Evolutionary conservation across 1,139 yeast species (phyloP).

Genomic region (Pneumocystis jirovecii): DNA sequence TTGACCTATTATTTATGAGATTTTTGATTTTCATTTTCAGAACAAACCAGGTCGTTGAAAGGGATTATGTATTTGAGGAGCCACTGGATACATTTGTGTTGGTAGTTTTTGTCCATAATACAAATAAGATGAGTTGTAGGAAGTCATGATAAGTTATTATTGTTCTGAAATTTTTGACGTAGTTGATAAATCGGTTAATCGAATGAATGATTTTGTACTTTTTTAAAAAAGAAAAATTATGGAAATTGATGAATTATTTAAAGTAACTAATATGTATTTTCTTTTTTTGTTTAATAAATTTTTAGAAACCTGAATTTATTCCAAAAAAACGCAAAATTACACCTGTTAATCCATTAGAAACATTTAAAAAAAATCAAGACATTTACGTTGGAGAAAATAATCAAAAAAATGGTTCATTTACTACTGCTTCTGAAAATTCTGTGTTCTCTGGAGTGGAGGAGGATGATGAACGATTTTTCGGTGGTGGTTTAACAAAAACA

Average conservation of each 20-base stretch:
- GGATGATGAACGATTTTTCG: conserved; percentile 20
- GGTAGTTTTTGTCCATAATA: not conserved
- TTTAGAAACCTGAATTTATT: not conserved
- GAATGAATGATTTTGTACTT: not conserved
- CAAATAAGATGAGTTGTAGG: not conserved
- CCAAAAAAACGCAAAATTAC: not conserved
- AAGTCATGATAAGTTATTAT: not conserved
- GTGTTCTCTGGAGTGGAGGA: not conserved
- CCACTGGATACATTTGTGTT: not conserved
- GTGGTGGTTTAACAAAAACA: conserved; percentile 19
- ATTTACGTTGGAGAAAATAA: not conserved
- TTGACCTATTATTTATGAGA: not conserved
- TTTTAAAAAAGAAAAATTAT: not conserved
- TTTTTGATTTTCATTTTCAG: not conserved
- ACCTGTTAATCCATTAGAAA: not conserved
- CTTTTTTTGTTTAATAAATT: not conserved
- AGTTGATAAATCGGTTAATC: not conserved
- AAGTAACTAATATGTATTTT: not conserved
- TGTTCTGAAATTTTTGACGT: not conserved
- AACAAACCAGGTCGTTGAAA: not conserved
- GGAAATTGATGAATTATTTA: not conserved
- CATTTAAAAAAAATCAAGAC: not conserved
- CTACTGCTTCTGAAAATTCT: not conserved
- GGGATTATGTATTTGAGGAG: not conserved
- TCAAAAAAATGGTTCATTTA: not conserved